These are phyloP conservation scores for Paecilomyces sp. DNA, from an alignment of 2,329 filamentous ascomycete species.

Conservation along the genomic window DNA sequence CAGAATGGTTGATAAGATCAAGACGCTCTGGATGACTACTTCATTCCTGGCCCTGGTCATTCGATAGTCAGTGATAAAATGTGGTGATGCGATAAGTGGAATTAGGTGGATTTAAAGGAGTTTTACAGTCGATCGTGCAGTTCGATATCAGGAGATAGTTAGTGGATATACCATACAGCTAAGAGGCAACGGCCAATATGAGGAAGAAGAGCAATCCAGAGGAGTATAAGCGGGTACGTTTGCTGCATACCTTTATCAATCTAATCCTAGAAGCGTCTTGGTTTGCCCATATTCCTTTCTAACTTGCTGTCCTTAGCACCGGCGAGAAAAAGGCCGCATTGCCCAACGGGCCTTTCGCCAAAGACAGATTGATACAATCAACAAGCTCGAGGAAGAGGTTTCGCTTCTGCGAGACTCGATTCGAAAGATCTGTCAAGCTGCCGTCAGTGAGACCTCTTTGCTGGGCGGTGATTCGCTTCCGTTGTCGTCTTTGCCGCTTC, in stretches of 20 bases:
- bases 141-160: not conserved
- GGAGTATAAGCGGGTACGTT: not conserved
- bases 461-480: not conserved
- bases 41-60: not conserved
- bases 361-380: not conserved
- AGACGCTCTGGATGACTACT: not conserved
- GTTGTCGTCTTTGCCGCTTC: not conserved
- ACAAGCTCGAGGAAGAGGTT: not conserved
- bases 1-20: not conserved
- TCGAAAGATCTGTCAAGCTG: not conserved
- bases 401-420: not conserved
- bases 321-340: not conserved
- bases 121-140: not conserved
- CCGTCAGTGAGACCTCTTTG: not conserved
- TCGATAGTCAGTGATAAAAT: not conserved
- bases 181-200: not conserved
- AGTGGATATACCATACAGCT: not conserved
- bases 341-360: not conserved
- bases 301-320: not conserved
- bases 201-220: not conserved
- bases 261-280: too few species aligned
- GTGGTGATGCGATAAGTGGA: not conserved
- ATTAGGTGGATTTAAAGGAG: not conserved
- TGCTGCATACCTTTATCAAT: too few species aligned
- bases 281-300: not conserved